Conservation (phyloP, 1,139 yeast species). For the Keqinozyma sinolaborantium region DNA sequence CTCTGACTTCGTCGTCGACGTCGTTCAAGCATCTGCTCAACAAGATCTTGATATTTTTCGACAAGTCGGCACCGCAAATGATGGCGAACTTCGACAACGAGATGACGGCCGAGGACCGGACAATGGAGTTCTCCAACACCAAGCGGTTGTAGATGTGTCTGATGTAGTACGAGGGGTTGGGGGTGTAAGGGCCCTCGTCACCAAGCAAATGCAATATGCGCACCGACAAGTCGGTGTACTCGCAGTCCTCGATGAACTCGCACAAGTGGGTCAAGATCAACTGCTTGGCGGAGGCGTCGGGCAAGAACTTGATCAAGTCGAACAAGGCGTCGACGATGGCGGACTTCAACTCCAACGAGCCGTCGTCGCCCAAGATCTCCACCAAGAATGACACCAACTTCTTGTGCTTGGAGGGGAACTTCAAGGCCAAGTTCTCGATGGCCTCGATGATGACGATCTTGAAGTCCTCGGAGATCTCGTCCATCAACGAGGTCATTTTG, state of each 20-base stretch:
- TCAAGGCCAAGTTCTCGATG: conserved; percentile 83
- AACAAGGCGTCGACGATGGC: conserved; percentile 86
- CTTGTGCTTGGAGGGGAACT: conserved; percentile 88
- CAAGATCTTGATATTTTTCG: conserved; percentile 68
- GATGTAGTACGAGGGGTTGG: conserved; percentile 86
- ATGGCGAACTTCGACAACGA: conserved; percentile 90
- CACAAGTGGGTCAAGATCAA: conserved; percentile 83
- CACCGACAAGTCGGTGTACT: conserved; percentile 87
- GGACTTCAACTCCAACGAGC: conserved; percentile 80
- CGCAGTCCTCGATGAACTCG: conserved; percentile 98
- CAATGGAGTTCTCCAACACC: conserved; percentile 90
- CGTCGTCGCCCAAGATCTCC: conserved; percentile 86
- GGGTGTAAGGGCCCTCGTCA: conserved; percentile 86
- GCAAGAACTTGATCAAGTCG: conserved; percentile 84
- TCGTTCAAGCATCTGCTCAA: conserved; percentile 84
- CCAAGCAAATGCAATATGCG: conserved; percentile 89
- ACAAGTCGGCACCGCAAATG: conserved; percentile 65
- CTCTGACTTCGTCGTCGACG: conserved; percentile 96
- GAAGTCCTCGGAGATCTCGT: conserved; percentile 94
- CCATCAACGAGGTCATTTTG: conserved; percentile 86
- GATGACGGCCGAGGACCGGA: conserved; percentile 92
- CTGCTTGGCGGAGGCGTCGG: conserved; percentile 71
- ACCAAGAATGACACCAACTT: conserved; percentile 79
- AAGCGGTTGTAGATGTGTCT: conserved; percentile 96
- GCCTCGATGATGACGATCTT: conserved; percentile 94